These are phyloP conservation scores for Rhizopus arrhizus DNA, from an alignment of 371 early-diverging fungal species.

Conservation along the genomic window DNA sequence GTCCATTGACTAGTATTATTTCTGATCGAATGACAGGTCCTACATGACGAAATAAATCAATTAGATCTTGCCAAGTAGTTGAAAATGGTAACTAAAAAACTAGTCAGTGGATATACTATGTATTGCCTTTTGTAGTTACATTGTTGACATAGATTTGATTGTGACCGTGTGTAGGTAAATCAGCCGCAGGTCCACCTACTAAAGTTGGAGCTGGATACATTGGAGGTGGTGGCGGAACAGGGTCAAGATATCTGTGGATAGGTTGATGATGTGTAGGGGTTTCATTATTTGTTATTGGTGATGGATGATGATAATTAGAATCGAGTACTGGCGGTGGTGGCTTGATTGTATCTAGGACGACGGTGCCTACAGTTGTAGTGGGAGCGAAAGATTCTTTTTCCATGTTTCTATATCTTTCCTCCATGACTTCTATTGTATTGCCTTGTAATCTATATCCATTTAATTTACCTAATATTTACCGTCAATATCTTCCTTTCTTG, in stretches of 20 bases:
- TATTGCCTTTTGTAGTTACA: constrained; percentile 32
- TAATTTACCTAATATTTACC: constrained; percentile 54
- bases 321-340: constrained; percentile 1
- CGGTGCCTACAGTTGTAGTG: constrained; percentile 6
- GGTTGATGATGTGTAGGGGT: constrained; percentile 9
- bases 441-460: constrained; percentile 81
- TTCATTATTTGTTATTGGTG: neutral
- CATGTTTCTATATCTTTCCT: constrained; percentile 53
- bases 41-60: constrained; percentile 66
- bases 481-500: neutral
- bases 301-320: neutral
- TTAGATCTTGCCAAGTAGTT: constrained; percentile 68
- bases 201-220: constrained; percentile 23
- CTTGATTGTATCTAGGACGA: constrained; percentile 1
- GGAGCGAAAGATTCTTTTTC: constrained; percentile 6
- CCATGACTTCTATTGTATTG: constrained; percentile 74
- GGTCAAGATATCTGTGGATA: constrained; percentile 19
- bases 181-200: constrained; percentile 50
- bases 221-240: constrained; percentile 20
- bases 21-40: constrained; percentile 59
- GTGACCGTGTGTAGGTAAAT: constrained; percentile 44
- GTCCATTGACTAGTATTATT: constrained; percentile 52
- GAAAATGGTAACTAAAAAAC: constrained; percentile 59
- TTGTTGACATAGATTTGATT: constrained; percentile 64
- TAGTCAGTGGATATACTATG: neutral